These are phyloP conservation scores for Penicillium sp. DNA, from an alignment of 2,329 filamentous ascomycete species.

Conservation along the genomic window DNA sequence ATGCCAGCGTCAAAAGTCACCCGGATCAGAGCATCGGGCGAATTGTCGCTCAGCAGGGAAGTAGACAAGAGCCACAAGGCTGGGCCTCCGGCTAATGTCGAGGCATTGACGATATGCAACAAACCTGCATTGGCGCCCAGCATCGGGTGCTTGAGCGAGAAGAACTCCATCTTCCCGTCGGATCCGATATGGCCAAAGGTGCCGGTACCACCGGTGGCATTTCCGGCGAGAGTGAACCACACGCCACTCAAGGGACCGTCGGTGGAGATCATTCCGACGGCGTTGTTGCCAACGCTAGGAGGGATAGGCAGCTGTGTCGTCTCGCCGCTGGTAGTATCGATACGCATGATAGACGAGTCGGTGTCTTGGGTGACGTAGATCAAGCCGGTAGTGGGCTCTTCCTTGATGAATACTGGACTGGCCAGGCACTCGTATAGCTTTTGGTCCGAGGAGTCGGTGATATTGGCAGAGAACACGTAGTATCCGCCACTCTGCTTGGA, in stretches of 20 bases:
- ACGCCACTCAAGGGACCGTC: constrained; percentile 19
- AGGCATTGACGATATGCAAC: constrained; percentile 22
- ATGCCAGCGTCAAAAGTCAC: constrained; percentile 18
- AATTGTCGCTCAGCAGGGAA: constrained; percentile 22
- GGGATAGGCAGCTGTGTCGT: constrained; percentile 21
- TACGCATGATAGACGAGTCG: constrained; percentile 25
- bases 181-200: constrained; percentile 24
- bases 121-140: constrained; percentile 21
- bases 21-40: constrained; percentile 21
- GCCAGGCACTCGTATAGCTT: constrained; percentile 17
- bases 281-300: constrained; percentile 22
- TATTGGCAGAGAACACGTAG: constrained; percentile 23
- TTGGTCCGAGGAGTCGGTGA: constrained; percentile 18
- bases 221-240: constrained; percentile 24
- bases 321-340: constrained; percentile 18
- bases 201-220: constrained; percentile 22
- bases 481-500: constrained; percentile 20
- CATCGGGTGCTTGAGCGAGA: constrained; percentile 21
- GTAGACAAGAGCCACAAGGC: constrained; percentile 25
- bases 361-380: constrained; percentile 23
- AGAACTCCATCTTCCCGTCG: constrained; percentile 19
- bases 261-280: constrained; percentile 22
- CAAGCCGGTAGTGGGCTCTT: constrained; percentile 19
- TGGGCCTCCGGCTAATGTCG: constrained; percentile 15
- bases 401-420: constrained; percentile 21